Evolutionary conservation across 1,284 basidiomycete species (phyloP), one percentile per base, ranked within the genome.

Genomic region (Volvariella surrecta): DNA sequence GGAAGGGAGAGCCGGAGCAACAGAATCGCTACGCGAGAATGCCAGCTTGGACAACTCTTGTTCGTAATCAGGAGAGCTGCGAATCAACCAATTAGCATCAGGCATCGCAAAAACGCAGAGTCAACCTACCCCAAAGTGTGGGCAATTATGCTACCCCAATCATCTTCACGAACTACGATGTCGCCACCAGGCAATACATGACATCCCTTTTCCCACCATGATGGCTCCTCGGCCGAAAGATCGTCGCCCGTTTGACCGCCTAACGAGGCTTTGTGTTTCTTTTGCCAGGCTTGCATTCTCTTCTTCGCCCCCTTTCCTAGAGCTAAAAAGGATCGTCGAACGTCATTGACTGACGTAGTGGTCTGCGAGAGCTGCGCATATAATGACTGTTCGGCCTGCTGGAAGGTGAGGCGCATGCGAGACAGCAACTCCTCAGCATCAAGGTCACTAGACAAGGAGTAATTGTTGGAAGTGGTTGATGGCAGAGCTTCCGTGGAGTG

Each of bases 91-190:
- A 37, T 47, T 15, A 30, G 20, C 17, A 24, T 40, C 39, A 46
- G 32, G 18, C 28, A 16, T 18, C 32, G 37, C 13, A 15, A 46
- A 16, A 21, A 18, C 30, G 18, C 18, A 17, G 7, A 4, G 16
- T 6, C 19, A 44, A 53, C 61, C 19, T 48, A 79, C 79, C 80
- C 79, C 39, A 85, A 60, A 2, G 81, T 82, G 58, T 79, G 83
- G 2, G 82, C 76, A 49, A 85, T 85, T 40, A 86, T 76, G 54
- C 80, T 84, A 1, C 81, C 81, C 79, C 77, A 82, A 56, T 84
- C 82, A 49, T 74, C 69, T 52, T 88, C 84, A 40, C 74, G 59
- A 6, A 88, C 70, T 42, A 89, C 68, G 2, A 87, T 67, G 50
- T 75, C 77, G 7, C 79, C 74, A 2, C 79, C 77, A 11, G 84